These are phyloP conservation scores for Oenanthe javanica DNA, from an alignment of 140 eudicot species.

Conservation along the genomic window DNA sequence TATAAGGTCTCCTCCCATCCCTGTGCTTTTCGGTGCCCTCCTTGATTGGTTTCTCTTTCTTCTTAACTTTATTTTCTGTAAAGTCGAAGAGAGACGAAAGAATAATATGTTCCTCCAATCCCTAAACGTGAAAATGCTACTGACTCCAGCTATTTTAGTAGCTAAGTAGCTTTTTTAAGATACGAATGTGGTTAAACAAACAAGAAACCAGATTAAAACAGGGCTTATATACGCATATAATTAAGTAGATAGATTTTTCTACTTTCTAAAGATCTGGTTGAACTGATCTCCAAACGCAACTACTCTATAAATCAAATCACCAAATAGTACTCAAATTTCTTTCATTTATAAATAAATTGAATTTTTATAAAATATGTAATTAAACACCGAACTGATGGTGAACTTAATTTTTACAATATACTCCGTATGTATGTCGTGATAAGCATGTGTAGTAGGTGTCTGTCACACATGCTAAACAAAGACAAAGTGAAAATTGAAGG, in stretches of 20 bases:
- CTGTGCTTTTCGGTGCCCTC: constrained; percentile 94
- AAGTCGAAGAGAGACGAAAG: constrained; percentile 36
- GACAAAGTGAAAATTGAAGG: not conserved
- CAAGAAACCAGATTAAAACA: not conserved
- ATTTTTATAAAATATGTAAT: no score
- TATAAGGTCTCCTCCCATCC: constrained; percentile 47
- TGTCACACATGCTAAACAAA: no score
- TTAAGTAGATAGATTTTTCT: no score
- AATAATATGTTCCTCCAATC: constrained; percentile 76
- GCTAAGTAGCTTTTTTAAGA: constrained; percentile 36
- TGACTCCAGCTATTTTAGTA: not conserved
- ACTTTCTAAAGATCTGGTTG: no score
- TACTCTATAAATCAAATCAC: no score
- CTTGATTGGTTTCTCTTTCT: constrained; percentile 16
- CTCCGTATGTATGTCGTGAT: not conserved
- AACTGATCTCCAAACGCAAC: no score
- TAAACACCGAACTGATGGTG: not conserved
- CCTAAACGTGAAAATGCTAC: constrained; percentile 63
- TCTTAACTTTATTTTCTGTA: constrained; percentile 35
- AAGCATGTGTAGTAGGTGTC: not conserved
- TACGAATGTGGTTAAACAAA: constrained; percentile 33
- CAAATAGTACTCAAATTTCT: no score
- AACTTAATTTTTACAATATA: no score
- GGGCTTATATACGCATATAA: no score
- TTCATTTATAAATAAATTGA: no score